A percentile compares a stretch with the other conserved stretches of the same genome.
These are phyloP conservation scores for Ascodesmis nigricans DNA, from an alignment of 495 filamentous ascomycete genomes.

Conservation along the genomic window DNA sequence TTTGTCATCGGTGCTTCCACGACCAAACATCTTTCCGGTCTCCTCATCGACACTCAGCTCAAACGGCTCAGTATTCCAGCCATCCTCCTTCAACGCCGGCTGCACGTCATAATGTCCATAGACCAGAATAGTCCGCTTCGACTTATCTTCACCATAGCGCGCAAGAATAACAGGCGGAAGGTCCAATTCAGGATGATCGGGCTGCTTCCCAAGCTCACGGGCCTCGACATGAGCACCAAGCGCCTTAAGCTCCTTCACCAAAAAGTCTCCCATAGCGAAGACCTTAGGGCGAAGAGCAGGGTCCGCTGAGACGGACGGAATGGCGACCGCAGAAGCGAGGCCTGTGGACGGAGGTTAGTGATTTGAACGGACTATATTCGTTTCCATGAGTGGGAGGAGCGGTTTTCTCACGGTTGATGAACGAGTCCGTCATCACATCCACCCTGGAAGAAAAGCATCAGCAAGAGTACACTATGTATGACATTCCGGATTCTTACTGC, in stretches of 20 bases:
- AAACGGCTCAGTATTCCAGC: slow-evolving; percentile 93
- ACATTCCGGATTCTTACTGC: slow-evolving; percentile 30
- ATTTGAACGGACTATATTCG: neutral
- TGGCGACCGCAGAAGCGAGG: slow-evolving; percentile 76
- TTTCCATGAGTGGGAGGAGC: neutral
- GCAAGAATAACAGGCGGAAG: slow-evolving; percentile 82
- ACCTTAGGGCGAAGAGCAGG: slow-evolving; percentile 74
- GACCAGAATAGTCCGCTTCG: slow-evolving; percentile 82
- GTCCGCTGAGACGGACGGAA: slow-evolving; percentile 84
- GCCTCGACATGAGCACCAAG: slow-evolving; percentile 74
- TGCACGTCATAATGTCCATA: slow-evolving; percentile 99
- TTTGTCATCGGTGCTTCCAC: slow-evolving; percentile 95
- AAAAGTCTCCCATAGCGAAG: slow-evolving; percentile 85
- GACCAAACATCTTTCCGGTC: slow-evolving; percentile 71
- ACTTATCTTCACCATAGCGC: slow-evolving; percentile 72
- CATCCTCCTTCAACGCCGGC: slow-evolving; percentile 77
- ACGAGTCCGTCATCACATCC: slow-evolving; percentile 51
- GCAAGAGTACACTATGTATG: slow-evolving; percentile 3
- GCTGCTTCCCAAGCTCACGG: slow-evolving; percentile 69
- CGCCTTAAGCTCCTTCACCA: slow-evolving; percentile 55
- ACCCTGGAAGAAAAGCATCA: slow-evolving; percentile 30
- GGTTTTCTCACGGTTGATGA: slow-evolving; percentile 52
- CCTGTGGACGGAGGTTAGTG: slow-evolving; percentile 23
- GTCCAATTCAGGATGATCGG: slow-evolving; percentile 67
- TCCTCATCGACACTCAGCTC: slow-evolving; percentile 68